phyloP scores from a whole-genome alignment of 176 grass and related monocot species.

The Paspalum notatum region DNA sequence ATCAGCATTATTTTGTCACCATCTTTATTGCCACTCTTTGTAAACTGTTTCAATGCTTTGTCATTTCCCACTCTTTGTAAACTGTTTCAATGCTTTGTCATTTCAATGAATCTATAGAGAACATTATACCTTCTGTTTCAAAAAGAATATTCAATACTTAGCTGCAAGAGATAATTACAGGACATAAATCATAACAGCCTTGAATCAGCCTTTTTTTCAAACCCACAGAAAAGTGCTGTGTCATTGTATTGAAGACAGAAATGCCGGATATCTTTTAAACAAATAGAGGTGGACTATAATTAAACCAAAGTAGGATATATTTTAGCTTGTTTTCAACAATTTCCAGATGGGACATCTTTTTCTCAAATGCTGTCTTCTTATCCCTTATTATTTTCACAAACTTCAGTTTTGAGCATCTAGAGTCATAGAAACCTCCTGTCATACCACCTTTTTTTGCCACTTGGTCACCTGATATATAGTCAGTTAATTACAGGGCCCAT shows the following conservation, averaged over 20 bases:
- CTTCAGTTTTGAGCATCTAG: constrained; percentile 88
- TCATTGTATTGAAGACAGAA: too few species aligned
- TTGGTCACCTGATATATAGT: constrained; percentile 80
- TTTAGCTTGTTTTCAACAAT: constrained; percentile 68
- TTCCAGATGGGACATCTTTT: constrained; percentile 73
- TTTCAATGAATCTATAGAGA: not conserved
- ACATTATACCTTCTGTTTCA: not conserved
- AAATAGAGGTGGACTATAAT: not conserved
- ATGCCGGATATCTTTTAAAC: not conserved
- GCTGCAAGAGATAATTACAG: not conserved
- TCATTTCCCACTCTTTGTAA: not conserved
- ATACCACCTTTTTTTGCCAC: constrained; percentile 96
- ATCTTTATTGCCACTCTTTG: not conserved
- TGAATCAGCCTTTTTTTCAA: not conserved
- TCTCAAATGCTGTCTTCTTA: constrained; percentile 71
- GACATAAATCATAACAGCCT: not conserved
- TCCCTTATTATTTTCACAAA: constrained; percentile 87
- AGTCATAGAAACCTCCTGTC: constrained; percentile 99
- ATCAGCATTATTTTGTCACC: not conserved
- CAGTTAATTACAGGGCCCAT: constrained; percentile 19
- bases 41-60: not conserved
- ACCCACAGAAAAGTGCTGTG: too few species aligned
- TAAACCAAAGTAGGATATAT: constrained; percentile 75
- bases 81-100: not conserved
- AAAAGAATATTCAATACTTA: constrained; percentile 11